These are phyloP conservation scores for Echinochloa phyllopogon DNA, from an alignment of 176 grass and related monocot species.

Conservation along the genomic window DNA sequence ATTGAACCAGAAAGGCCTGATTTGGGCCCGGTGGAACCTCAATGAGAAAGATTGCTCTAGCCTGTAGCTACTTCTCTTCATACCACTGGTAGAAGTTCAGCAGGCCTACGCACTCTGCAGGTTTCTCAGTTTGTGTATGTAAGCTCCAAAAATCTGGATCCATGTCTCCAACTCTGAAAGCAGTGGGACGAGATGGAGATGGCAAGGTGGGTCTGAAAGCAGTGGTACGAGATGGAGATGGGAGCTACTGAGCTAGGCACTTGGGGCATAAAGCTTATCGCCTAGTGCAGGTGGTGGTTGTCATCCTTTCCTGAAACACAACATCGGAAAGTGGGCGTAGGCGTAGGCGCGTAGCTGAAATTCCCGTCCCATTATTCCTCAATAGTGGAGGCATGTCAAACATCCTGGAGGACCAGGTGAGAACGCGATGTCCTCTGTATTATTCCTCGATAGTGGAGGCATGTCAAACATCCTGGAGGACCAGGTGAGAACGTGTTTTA, in stretches of 20 bases:
- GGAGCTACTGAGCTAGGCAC: neutral
- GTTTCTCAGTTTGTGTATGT: neutral
- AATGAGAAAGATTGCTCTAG: slow-evolving; percentile 10
- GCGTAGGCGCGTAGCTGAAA: neutral
- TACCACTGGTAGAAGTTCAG: neutral
- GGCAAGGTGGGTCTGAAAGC: neutral
- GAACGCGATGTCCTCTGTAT: neutral
- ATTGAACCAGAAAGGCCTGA: slow-evolving; percentile 9
- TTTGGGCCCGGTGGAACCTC: slow-evolving; percentile 20
- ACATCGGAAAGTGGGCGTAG: neutral
- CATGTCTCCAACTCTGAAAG: neutral
- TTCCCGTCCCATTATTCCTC: neutral
- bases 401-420: neutral
- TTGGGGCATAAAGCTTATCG: neutral
- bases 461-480: neutral
- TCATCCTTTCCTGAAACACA: neutral
- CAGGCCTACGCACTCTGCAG: neutral
- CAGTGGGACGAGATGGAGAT: neutral
- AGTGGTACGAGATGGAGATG: neutral
- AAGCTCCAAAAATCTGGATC: neutral
- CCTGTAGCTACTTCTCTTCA: neutral
- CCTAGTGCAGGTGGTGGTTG: neutral
- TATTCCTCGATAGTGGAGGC: neutral
- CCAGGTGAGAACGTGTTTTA: neutral
- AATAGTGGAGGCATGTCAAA: neutral